phyloP scores from a whole-genome alignment of 78 protist genomes.

The Anaeramoeba flamelloides region DNA sequence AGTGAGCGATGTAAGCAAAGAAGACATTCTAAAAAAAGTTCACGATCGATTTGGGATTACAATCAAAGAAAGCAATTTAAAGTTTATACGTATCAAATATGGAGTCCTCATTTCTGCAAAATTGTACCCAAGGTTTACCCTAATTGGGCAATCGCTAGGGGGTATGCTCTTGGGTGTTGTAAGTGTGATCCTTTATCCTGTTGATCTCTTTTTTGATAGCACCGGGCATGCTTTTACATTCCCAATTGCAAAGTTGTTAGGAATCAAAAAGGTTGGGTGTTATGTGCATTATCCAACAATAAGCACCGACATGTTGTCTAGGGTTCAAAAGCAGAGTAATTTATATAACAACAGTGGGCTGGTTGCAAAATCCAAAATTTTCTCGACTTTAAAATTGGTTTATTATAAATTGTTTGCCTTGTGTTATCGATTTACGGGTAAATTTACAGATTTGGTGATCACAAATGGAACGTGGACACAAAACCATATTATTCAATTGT shows the following conservation, averaged over 20 bases:
- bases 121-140: too few relatives aligned
- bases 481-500: conserved; percentile 41
- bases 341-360: not conserved
- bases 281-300: conserved; percentile 86
- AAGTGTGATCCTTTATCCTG: too few relatives aligned
- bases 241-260: conserved; percentile 36
- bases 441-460: conserved; percentile 27
- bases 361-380: not conserved
- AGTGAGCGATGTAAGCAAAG: too few relatives aligned
- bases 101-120: too few relatives aligned
- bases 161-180: too few relatives aligned
- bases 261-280: conserved; percentile 35
- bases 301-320: conserved; percentile 41
- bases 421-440: conserved; percentile 41
- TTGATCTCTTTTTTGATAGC: conserved; percentile 45
- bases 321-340: not conserved
- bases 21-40: too few relatives aligned
- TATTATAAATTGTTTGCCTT: conserved; percentile 56
- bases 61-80: too few relatives aligned
- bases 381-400: conserved; percentile 10
- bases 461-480: conserved; percentile 75
- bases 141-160: too few relatives aligned
- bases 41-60: too few relatives aligned
- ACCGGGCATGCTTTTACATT: conserved; percentile 63
- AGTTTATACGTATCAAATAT: too few relatives aligned